Conservation (phyloP, 495 filamentous ascomycete species). For the Neurospora sp. region DNA sequence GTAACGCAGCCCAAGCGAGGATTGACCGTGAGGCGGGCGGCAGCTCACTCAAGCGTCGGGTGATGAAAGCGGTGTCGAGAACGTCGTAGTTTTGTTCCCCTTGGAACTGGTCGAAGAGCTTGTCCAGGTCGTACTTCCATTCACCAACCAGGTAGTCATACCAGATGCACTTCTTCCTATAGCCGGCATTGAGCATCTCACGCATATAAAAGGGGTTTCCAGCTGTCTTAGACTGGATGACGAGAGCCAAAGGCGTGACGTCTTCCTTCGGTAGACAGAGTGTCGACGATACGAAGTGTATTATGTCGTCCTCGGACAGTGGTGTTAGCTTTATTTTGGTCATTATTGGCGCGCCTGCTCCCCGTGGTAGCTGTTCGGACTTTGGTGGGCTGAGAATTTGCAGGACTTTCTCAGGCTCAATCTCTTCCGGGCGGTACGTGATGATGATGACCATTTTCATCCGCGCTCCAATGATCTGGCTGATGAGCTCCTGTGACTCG, state of each 20-base stretch:
- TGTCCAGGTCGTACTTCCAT: conserved; percentile 80
- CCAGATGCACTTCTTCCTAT: conserved; percentile 78
- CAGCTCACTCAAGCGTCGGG: conserved; percentile 63
- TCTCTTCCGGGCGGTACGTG: conserved; percentile 48
- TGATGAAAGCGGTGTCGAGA: conserved; percentile 71
- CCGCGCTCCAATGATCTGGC: conserved; percentile 58
- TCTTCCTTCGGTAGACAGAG: conserved; percentile 52
- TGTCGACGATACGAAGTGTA: conserved; percentile 66
- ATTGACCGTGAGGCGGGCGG: conserved; percentile 63
- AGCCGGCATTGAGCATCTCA: conserved; percentile 81
- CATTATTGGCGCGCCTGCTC: conserved; percentile 32
- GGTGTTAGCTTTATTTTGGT: conserved; percentile 59
- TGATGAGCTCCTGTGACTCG: conserved; percentile 71
- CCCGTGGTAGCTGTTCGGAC: conserved; percentile 35
- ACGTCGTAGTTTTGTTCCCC: conserved; percentile 64
- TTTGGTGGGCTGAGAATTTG: conserved; percentile 36
- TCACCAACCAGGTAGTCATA: conserved; percentile 69
- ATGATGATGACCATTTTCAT: conserved; percentile 73
- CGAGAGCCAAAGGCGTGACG: conserved; percentile 52
- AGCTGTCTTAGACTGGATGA: conserved; percentile 70
- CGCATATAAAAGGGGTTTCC: conserved; percentile 84
- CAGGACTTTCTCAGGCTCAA: conserved; percentile 34
- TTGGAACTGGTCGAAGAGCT: conserved; percentile 72
- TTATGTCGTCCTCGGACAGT: conserved; percentile 62
- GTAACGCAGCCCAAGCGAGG: conserved; percentile 72